Evolutionary conservation across 805 yeast species (phyloP).

Genomic region (Candida glaebosa): DNA sequence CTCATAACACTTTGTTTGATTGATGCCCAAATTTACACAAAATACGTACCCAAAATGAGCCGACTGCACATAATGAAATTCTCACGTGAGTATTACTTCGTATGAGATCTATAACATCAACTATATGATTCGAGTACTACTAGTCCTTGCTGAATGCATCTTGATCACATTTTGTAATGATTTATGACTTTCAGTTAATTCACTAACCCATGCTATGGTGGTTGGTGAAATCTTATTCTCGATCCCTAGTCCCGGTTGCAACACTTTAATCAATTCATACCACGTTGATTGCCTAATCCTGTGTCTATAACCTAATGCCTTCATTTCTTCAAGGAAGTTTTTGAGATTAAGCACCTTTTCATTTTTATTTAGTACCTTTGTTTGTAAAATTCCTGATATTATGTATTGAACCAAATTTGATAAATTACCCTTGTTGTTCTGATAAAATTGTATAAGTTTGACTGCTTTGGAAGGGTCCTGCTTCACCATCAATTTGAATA

Average conservation of each 20-base stretch:
- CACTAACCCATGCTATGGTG: conserved; percentile 4
- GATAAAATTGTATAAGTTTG: conserved; percentile 20
- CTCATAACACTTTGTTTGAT: conserved; percentile 12
- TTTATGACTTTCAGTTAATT: conserved; percentile 5
- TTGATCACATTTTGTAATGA: conserved; percentile 4
- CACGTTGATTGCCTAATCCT: conserved; percentile 13
- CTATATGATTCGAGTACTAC: too few relatives aligned
- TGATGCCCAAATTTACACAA: too few relatives aligned
- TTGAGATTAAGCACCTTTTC: conserved; percentile 14
- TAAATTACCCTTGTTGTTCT: conserved; percentile 17
- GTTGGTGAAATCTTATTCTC: conserved; percentile 5
- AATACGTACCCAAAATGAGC: too few relatives aligned
- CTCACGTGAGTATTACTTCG: too few relatives aligned
- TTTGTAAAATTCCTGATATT: conserved; percentile 26
- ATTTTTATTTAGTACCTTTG: conserved; percentile 12
- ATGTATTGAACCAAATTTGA: conserved; percentile 16
- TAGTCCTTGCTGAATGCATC: conserved; percentile 2
- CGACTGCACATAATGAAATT: background rate
- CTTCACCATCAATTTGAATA: conserved; percentile 24
- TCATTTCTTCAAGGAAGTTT: conserved; percentile 8
- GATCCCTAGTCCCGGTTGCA: conserved; percentile 8
- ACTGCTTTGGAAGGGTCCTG: conserved; percentile 25
- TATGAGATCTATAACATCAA: too few relatives aligned
- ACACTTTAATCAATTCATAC: conserved; percentile 11
- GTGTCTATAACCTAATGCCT: conserved; percentile 10